A percentile compares a stretch with the other conserved stretches of the same genome.
Evolutionary conservation across 2,329 filamentous ascomycete genomes (phyloP).

Genomic region (Phaeosphaeriaceae sp.): DNA sequence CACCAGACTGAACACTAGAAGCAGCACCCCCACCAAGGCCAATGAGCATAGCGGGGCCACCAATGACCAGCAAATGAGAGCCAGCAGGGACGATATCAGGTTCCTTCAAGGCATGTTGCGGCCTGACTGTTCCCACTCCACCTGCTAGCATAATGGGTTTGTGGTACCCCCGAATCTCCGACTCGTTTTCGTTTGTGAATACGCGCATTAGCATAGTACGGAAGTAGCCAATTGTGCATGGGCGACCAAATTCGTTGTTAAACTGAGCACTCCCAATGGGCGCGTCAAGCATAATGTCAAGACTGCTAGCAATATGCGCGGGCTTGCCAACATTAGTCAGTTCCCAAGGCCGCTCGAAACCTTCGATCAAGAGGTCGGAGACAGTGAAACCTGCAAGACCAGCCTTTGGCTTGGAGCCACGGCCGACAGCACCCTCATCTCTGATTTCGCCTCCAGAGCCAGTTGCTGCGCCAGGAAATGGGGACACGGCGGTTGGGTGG

Average conservation of each 20-base stretch:
- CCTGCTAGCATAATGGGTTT: slow-evolving; percentile 99
- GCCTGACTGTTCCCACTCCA: slow-evolving; percentile 89
- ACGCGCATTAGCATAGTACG: slow-evolving; percentile 81
- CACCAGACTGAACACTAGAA: slow-evolving; percentile 85
- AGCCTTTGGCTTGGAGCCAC: slow-evolving; percentile 91
- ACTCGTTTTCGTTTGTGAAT: slow-evolving; percentile 63
- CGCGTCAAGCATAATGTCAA: slow-evolving; percentile 97
- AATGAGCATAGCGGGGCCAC: slow-evolving; percentile 96
- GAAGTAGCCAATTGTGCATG: slow-evolving; percentile 88
- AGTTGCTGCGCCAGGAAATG: slow-evolving; percentile 90
- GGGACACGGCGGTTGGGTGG: slow-evolving; percentile 94
- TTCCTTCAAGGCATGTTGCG: slow-evolving; percentile 88
- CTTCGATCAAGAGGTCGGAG: slow-evolving; percentile 90
- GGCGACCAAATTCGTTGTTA: slow-evolving; percentile 97
- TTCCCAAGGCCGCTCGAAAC: slow-evolving; percentile 85
- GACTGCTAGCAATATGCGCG: slow-evolving; percentile 86
- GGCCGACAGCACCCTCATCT: slow-evolving; percentile 91
- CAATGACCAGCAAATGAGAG: slow-evolving; percentile 90
- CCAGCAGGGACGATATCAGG: slow-evolving; percentile 79
- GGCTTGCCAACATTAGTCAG: slow-evolving; percentile 82
- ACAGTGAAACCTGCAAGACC: slow-evolving; percentile 94
- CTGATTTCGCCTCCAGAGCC: slow-evolving; percentile 95
- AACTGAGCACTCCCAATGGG: slow-evolving; percentile 94
- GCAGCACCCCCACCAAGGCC: slow-evolving; percentile 94
- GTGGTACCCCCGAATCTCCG: slow-evolving; percentile 87